phyloP scores from a whole-genome alignment of 352 stramenopile species.

The Plasmopara viticola region DNA sequence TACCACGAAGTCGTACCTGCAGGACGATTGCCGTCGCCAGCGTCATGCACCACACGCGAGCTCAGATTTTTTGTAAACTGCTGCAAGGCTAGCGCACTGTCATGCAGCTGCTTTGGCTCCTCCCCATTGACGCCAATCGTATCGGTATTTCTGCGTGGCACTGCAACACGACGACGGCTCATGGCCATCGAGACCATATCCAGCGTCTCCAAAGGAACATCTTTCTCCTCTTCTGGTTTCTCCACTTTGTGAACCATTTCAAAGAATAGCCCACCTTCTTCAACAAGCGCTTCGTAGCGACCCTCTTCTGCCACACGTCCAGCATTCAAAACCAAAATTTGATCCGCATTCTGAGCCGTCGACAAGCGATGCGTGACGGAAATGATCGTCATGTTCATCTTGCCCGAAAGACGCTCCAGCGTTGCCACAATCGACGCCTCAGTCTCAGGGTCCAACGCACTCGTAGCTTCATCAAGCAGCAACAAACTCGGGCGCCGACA shows the following conservation, averaged over 20 bases:
- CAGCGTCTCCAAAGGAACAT: constrained; percentile 16
- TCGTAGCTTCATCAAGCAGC: constrained; percentile 82
- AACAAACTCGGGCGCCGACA: constrained; percentile 75
- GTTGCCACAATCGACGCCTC: constrained; percentile 82
- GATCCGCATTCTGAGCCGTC: constrained; percentile 68
- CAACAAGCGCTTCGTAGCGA: constrained; percentile 65
- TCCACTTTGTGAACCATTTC: constrained; percentile 84
- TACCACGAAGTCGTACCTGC: constrained; percentile 58
- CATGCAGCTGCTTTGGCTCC: constrained; percentile 38
- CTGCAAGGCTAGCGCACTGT: constrained; percentile 68
- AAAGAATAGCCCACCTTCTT: constrained; percentile 65
- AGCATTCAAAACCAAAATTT: constrained; percentile 75
- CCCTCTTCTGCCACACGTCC: constrained; percentile 75
- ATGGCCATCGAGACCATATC: constrained; percentile 30
- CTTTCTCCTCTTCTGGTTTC: constrained; percentile 40
- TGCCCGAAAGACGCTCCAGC: constrained; percentile 66
- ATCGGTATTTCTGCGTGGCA: constrained; percentile 35
- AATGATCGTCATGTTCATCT: constrained; percentile 88
- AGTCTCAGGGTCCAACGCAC: constrained; percentile 79
- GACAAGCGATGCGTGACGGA: constrained; percentile 87
- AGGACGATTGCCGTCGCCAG: constrained; percentile 30
- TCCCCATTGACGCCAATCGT: constrained; percentile 37
- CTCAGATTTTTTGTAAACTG: constrained; percentile 81
- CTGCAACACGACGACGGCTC: constrained; percentile 20
- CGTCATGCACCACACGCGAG: constrained; percentile 63